phyloP scores from a whole-genome alignment of 75 land plant species.

The Sequoia sempervirens region DNA sequence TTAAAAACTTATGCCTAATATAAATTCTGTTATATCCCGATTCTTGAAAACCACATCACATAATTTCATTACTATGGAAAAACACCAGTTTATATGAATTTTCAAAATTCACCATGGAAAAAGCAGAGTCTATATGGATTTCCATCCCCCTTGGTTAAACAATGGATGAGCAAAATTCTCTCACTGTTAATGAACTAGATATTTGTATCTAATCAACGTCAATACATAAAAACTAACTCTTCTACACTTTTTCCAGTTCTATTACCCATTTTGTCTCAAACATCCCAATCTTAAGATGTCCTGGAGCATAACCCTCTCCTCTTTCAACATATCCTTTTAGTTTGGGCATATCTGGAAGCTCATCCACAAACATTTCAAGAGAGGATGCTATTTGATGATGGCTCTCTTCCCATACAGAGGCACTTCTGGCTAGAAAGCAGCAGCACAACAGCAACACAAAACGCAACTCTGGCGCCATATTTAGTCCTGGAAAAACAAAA shows the following conservation, averaged over 20 bases:
- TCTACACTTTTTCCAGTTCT: not conserved
- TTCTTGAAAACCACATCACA: no score
- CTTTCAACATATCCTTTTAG: slow-evolving; percentile 20
- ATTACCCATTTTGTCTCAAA: slow-evolving; percentile 63
- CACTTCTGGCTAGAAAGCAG: not conserved
- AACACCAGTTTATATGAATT: no score
- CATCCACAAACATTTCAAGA: slow-evolving; percentile 56
- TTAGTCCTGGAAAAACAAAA: not conserved
- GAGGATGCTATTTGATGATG: not conserved
- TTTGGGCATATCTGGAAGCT: slow-evolving; percentile 57
- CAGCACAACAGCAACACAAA: not conserved
- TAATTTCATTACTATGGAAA: no score
- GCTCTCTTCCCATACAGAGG: not conserved
- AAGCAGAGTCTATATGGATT: not conserved
- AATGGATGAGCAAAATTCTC: not conserved
- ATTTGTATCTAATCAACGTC: not conserved
- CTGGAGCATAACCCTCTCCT: slow-evolving; percentile 26
- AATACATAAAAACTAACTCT: not conserved
- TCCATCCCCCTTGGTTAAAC: not conserved
- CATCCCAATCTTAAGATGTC: slow-evolving; percentile 61
- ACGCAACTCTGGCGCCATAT: not conserved
- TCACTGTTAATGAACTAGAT: not conserved
- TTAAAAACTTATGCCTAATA: no score
- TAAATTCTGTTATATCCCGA: no score
- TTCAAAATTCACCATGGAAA: no score